phyloP scores from a whole-genome alignment of 2,329 filamentous ascomycete species.

The Xylariaceae sp. region DNA sequence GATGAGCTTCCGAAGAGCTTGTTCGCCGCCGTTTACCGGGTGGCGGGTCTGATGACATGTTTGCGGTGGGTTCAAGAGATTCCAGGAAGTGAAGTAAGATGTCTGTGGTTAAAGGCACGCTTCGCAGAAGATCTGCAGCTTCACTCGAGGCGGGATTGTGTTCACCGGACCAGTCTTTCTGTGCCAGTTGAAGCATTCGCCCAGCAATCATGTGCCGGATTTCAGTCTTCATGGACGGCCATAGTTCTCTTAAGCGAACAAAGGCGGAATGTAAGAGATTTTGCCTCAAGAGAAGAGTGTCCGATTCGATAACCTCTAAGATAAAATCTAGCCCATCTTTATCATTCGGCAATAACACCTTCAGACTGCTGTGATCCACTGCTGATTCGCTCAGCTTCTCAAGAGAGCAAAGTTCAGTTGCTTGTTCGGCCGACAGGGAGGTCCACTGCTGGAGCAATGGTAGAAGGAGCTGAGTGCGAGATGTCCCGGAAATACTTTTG shows the following conservation, averaged over 20 bases:
- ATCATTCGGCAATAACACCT: constrained; percentile 53
- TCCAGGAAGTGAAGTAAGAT: constrained; percentile 70
- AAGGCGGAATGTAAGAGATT: constrained; percentile 65
- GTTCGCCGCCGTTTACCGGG: constrained; percentile 76
- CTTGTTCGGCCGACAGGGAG: constrained; percentile 47
- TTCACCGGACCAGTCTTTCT: constrained; percentile 38
- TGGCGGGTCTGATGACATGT: constrained; percentile 67
- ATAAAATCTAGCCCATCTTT: constrained; percentile 48
- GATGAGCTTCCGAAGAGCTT: constrained; percentile 65
- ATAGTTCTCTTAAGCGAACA: constrained; percentile 64
- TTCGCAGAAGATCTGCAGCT: constrained; percentile 68
- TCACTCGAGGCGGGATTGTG: constrained; percentile 47
- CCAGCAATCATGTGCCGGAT: constrained; percentile 57
- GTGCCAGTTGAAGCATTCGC: constrained; percentile 59
- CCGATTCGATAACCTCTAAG: constrained; percentile 44
- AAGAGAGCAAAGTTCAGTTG: constrained; percentile 43
- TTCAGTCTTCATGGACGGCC: constrained; percentile 66
- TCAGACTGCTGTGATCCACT: constrained; percentile 43
- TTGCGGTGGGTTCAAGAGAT: constrained; percentile 67
- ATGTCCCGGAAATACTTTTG: constrained; percentile 64
- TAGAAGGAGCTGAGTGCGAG: constrained; percentile 72
- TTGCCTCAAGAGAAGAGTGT: constrained; percentile 39
- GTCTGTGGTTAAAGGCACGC: constrained; percentile 67
- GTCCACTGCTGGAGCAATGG: constrained; percentile 71
- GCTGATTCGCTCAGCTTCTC: constrained; percentile 41